Percentiles rank a stretch among this genome's conserved stretches.
Conservation (phyloP, 2,329 filamentous ascomycete species). For the Penicillium thymicola region DNA sequence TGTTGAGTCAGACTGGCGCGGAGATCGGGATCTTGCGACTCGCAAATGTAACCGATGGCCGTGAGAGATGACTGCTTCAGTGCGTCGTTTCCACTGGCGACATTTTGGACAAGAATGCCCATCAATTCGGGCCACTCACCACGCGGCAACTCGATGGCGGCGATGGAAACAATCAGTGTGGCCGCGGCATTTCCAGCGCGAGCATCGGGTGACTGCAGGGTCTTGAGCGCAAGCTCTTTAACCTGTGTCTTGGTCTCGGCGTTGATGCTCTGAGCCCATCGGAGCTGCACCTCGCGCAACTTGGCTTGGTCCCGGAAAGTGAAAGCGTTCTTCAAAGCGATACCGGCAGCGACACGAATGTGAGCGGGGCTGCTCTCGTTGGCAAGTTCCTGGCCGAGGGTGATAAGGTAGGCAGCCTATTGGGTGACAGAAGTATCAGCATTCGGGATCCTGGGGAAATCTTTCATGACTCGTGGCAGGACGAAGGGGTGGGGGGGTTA, state of each 20-base stretch:
- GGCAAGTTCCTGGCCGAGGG: conserved; percentile 88
- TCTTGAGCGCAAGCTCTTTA: conserved; percentile 87
- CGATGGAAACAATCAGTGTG: conserved; percentile 93
- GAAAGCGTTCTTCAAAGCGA: conserved; percentile 98
- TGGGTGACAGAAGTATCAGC: conserved; percentile 25
- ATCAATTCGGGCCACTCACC: conserved; percentile 93
- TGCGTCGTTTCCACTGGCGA: conserved; percentile 78
- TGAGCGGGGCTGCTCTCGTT: conserved; percentile 80
- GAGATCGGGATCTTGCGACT: conserved; percentile 85
- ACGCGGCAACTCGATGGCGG: conserved; percentile 87
- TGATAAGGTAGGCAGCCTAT: conserved; percentile 87
- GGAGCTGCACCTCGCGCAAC: conserved; percentile 83
- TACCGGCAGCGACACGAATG: conserved; percentile 89
- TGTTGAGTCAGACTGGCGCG: conserved; percentile 76
- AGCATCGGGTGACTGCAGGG: conserved; percentile 72
- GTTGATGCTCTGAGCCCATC: conserved; percentile 85
- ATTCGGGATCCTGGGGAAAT: conserved; percentile 11
- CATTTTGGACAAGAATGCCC: conserved; percentile 83
- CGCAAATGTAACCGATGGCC: conserved; percentile 98
- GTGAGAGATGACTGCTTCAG: conserved; percentile 93
- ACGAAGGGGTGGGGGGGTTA: conserved; percentile 34
- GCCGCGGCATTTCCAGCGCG: conserved; percentile 86
- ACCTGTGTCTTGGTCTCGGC: conserved; percentile 79
- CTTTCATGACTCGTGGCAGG: conserved; percentile 17
- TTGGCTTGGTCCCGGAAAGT: conserved; percentile 84